These are phyloP conservation scores for Trichoderma pleuroti DNA, from an alignment of 2,329 filamentous ascomycete species.

Conservation along the genomic window DNA sequence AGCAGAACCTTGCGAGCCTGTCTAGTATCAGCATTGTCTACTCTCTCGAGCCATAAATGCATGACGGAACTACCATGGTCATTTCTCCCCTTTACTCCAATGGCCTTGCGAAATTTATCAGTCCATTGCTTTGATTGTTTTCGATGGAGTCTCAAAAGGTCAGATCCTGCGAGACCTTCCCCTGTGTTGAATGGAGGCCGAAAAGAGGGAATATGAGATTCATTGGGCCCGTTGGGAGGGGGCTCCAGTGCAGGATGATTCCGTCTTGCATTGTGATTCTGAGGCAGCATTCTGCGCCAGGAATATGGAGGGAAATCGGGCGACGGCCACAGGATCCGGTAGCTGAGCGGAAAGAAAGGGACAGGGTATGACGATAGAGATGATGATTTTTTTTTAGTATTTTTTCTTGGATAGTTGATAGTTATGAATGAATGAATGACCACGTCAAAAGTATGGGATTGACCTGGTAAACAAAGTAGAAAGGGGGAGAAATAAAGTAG, in stretches of 20 bases:
- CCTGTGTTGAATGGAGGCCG: constrained; percentile 7
- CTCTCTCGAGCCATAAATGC: neutral
- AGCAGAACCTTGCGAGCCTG: constrained; percentile 28
- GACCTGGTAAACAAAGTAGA: neutral
- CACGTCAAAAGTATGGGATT: neutral
- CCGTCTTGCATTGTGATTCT: constrained; percentile 28
- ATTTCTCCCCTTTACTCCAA: constrained; percentile 26
- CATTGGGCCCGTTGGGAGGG: constrained; percentile 20
- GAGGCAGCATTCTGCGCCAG: constrained; percentile 30
- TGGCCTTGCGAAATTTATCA: constrained; percentile 31
- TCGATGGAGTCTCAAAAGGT: constrained; percentile 26
- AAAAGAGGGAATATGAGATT: constrained; percentile 16
- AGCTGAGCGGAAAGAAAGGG: neutral
- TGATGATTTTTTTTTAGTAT: neutral
- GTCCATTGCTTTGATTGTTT: constrained; percentile 34
- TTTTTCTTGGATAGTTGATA: neutral
- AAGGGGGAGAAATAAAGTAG: neutral
- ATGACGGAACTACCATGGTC: constrained; percentile 24
- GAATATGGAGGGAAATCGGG: constrained; percentile 9
- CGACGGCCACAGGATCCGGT: neutral
- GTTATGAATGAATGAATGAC: constrained; percentile 14
- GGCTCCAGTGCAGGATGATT: constrained; percentile 26
- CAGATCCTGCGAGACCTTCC: constrained; percentile 17
- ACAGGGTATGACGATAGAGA: neutral
- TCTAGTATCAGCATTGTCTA: neutral